Evolutionary conservation across 2,329 filamentous ascomycete genomes (phyloP), one percentile per base, ranked within the genome.

Genomic region (Verticillium isaacii): DNA sequence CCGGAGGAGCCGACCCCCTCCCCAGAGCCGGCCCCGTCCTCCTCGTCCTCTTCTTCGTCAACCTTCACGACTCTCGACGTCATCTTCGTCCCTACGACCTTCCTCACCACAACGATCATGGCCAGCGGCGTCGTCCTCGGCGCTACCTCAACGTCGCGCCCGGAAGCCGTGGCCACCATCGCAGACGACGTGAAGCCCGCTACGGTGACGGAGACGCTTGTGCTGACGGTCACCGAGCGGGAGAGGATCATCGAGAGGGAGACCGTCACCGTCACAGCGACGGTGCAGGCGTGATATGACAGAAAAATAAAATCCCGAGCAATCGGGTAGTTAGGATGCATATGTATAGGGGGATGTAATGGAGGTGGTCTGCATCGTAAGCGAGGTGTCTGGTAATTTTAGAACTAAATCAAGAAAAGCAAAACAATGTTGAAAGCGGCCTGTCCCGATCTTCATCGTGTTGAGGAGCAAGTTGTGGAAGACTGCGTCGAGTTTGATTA

Each of bases 141-240:
- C 32, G 19, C 25, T 8, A 41, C 6, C 64, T 60, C 23, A 65
- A 60, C 11, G 52, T 60, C 19, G 63, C 59, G 19, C 41, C 54
- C 17, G 37, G 62, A 9, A 65, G 61, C 29, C 57, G 58, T 56
- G 29, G 45, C 52, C 36, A 41, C 29, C 19, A n/a, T 29, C 39
- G 58, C 32, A 11, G 45, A 52, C 45, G 45, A 52, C 17, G 68
- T 23, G 19, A n/a, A 23, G 19, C 45, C 45, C 19, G 45, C 19
- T 6, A 70, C 69, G n/a, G 70, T 72, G 2, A 75, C 74, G 11
- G 72, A 76, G 37, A 75, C 74, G 1, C 66, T 76, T 12, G 73
- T 68, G 62, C 67, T 75, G 32, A 77, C 76, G 5, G 72, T 77
- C 2, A 78, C 76, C 5, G 67, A 73, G 45, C 64, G 60, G 54